Evolutionary conservation across 352 stramenopile species (phyloP), one percentile per base, ranked within the genome.

Genomic region (Pythium dissotocum): DNA sequence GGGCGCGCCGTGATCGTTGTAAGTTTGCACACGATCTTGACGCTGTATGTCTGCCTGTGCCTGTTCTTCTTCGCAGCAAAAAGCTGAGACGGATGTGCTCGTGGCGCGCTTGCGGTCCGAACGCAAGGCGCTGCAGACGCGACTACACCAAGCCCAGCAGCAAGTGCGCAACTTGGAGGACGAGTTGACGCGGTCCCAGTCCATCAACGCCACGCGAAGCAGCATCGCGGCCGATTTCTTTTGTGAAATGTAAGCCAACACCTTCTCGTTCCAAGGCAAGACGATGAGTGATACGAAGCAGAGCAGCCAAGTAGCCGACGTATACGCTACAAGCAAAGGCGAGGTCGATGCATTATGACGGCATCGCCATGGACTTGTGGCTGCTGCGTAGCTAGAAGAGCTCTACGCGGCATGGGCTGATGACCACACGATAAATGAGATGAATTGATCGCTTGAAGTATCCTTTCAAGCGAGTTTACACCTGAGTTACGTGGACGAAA

Each of bases 141-240:
- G 77, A n/a, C 61, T 91, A 30, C 73, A 83, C 16, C 72, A 76
- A 57, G 73, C 77, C 51, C 80, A 91, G 58, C 69, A 87, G 53
- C 83, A 87, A 69, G 74, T 85, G 58, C 65, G 70, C 33, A 77
- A 75, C 7, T 73, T 91, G 40, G 85, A 93, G 65, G 69, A 79
- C 52, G 82, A 93, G 58, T 64, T 93, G 13, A 78, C 70, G 9
- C 79, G 82, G 6, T 77, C 78, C 33, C 79, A 74, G 52, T 73
- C 70, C 16, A 78, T 70, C 61, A 79, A 85, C 10, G 80, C 77
- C 40, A 71, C 81, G 35, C 71, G 73, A 49, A 77, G 79, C 36
- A 86, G 61, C 69, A 75, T 88, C 54, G 72, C 80, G 7, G 83
- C 79, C 52, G 82, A 88, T 58, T 89, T 92, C 71, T 86, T 92